Conservation (phyloP, 2,329 filamentous ascomycete genomes). For the Ophiostoma ips region DNA sequence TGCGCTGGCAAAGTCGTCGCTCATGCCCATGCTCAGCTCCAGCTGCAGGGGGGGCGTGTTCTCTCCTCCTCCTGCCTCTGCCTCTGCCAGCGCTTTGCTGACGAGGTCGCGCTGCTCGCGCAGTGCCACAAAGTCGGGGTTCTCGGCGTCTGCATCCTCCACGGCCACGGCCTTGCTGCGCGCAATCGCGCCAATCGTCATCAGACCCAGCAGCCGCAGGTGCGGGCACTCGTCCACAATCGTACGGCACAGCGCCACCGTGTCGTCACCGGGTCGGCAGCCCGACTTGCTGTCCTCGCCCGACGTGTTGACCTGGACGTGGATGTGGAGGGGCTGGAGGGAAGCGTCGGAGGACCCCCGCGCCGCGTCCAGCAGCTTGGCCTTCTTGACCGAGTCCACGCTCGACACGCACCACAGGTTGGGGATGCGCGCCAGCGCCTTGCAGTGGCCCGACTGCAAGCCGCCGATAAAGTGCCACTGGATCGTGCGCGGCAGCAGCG, state of each 20-base stretch:
- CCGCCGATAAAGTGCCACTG: slow-evolving; percentile 96
- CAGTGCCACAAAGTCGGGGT: slow-evolving; percentile 73
- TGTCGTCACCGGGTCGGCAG: slow-evolving; percentile 50
- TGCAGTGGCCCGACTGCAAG: slow-evolving; percentile 83
- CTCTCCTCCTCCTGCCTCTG: no score
- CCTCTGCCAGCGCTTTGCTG: slow-evolving; percentile 29
- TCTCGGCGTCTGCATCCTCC: slow-evolving; percentile 68
- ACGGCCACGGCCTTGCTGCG: slow-evolving; percentile 58
- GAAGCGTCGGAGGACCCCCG: slow-evolving; percentile 28
- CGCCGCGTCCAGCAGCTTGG: slow-evolving; percentile 62
- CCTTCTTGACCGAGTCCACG: slow-evolving; percentile 81
- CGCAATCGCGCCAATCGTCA: slow-evolving; percentile 96
- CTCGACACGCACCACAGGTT: slow-evolving; percentile 89
- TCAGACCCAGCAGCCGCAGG: slow-evolving; percentile 65
- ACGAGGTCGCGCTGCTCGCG: slow-evolving; percentile 58
- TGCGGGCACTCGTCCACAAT: slow-evolving; percentile 58
- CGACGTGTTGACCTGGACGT: slow-evolving; percentile 92
- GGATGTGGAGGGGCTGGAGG: slow-evolving; percentile 45
- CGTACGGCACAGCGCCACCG: slow-evolving; percentile 51
- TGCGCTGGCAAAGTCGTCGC: slow-evolving; percentile 84
- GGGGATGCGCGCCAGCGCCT: slow-evolving; percentile 67
- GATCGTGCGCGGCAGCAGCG: slow-evolving; percentile 60
- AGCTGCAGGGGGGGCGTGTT: no score
- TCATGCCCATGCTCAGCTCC: slow-evolving; percentile 98
- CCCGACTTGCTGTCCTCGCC: slow-evolving; percentile 79